Evolutionary conservation across 1,139 yeast genomes (phyloP), one percentile per base, ranked within the genome.

Genomic region (Hyphopichia fennica): DNA sequence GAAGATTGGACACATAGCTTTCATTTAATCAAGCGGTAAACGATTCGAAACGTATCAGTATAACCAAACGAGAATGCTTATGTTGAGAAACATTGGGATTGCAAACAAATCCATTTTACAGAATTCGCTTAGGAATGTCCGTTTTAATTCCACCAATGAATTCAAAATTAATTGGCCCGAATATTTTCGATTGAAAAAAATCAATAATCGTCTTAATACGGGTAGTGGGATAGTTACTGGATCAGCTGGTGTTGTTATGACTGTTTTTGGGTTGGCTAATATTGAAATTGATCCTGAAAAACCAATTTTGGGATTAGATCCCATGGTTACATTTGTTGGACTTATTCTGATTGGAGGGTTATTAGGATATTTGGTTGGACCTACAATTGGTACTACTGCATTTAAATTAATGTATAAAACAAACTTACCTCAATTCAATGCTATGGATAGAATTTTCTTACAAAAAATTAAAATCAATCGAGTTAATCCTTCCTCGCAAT

Each of bases 401-500:
- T 93, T 91, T 72, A 77, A 78, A 46, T 45, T 80, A 42, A 58
- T 75, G 40, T 75, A 81, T 66, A 79, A 72, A 54, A 66, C 72
- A 30, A 62, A 63, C 44, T 70, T 79, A 58, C 43, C 59, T 13
- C 68, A 68, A 35, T 85, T 77, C 63, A 70, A 69, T 48, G 51
- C 62, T 40, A 90, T 86, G 68, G 93, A 93, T 58, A 78, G 81
- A 51, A 73, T 77, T 36, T 93, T 91, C 54, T 73, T 91, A 60
- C 76, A 79, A 49, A 93, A 82, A 58, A 79, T 93, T 50, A 81
- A 79, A 54, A 70, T 72, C 46, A 86, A 89, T 65, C 77, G 99
- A 54, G 97, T 91, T 34, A 96, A 93, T 65, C 96, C 99, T 11
- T 79, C 91, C n/a, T 82, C 88, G 42, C 96, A 90, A 67, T 82